Percentiles rank a stretch among this genome's conserved stretches.
phyloP scores from a whole-genome alignment of 192 early-diverging fungal genomes.

The Coemansia sp. region DNA sequence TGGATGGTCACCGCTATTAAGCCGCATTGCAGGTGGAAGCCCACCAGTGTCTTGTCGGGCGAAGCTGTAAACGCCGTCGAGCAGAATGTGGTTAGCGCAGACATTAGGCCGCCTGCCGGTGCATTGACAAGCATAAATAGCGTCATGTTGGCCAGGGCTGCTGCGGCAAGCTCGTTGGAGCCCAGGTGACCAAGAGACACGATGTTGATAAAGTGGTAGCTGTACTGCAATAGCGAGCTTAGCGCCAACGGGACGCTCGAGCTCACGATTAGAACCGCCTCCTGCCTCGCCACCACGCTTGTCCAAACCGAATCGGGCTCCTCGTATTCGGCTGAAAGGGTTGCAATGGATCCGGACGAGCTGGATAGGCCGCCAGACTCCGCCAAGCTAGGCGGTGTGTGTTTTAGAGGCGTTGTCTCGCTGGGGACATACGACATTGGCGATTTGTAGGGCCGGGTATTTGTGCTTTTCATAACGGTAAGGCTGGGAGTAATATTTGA shows the following conservation, averaged over 20 bases:
- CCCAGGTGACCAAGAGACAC: slow-evolving; percentile 64
- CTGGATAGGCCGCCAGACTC: neutral
- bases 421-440: neutral
- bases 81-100: slow-evolving; percentile 74
- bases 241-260: slow-evolving; percentile 4
- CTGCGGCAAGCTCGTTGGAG: slow-evolving; percentile 63
- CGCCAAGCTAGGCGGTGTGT: neutral
- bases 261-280: slow-evolving; percentile 4
- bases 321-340: slow-evolving; percentile 25
- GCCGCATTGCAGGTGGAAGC: slow-evolving; percentile 74
- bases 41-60: slow-evolving; percentile 61
- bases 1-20: slow-evolving; percentile 70
- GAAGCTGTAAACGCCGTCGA: slow-evolving; percentile 70
- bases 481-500: neutral
- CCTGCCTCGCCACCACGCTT: slow-evolving; percentile 12
- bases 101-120: slow-evolving; percentile 64
- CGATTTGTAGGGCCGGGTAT: neutral
- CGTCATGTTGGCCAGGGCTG: slow-evolving; percentile 70
- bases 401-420: neutral
- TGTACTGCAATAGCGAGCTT: slow-evolving; percentile 63
- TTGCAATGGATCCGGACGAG: slow-evolving; percentile 7
- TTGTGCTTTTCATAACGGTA: neutral
- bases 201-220: slow-evolving; percentile 60
- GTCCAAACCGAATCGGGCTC: slow-evolving; percentile 18
- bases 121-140: slow-evolving; percentile 65